Evolutionary conservation across 805 yeast species (phyloP).

Genomic region (Pichia nanzhaoensis): DNA sequence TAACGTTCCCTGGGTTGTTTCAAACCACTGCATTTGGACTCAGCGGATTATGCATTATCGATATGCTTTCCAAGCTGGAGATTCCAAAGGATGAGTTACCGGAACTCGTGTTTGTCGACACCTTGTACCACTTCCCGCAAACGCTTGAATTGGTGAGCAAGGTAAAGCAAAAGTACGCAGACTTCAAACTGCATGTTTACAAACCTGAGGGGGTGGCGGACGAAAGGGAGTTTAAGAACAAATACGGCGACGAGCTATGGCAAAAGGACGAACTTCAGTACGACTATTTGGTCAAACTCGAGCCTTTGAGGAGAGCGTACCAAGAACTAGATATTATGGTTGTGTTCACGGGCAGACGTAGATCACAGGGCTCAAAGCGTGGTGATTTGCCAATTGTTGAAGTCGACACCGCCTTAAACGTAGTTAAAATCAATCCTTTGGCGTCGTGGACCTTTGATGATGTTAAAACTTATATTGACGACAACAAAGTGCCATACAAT

Average conservation of each 20-base stretch:
- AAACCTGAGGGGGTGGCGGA: conserved; percentile 52
- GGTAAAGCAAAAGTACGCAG: conserved; percentile 46
- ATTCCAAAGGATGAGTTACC: conserved; percentile 25
- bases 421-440: conserved; percentile 83
- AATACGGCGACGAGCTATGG: conserved; percentile 79
- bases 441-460: conserved; percentile 73
- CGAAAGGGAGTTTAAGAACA: conserved; percentile 56
- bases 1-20: conserved; percentile 74
- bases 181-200: conserved; percentile 52
- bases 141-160: conserved; percentile 66
- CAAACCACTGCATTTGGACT: conserved; percentile 96
- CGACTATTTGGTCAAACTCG: conserved; percentile 86
- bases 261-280: conserved; percentile 72
- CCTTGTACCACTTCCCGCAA: conserved; percentile 92
- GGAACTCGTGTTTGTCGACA: conserved; percentile 81
- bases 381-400: conserved; percentile 68
- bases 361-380: conserved; percentile 85
- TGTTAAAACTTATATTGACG: conserved; percentile 63
- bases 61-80: conserved; percentile 58
- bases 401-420: conserved; percentile 59
- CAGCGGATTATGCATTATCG: conserved; percentile 83
- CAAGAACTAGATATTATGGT: conserved; percentile 65
- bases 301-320: conserved; percentile 85
- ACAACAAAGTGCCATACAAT: conserved; percentile 76
- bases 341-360: conserved; percentile 86